phyloP scores from a whole-genome alignment of 2,329 filamentous ascomycete species.

The Aureobasidium sp. region DNA sequence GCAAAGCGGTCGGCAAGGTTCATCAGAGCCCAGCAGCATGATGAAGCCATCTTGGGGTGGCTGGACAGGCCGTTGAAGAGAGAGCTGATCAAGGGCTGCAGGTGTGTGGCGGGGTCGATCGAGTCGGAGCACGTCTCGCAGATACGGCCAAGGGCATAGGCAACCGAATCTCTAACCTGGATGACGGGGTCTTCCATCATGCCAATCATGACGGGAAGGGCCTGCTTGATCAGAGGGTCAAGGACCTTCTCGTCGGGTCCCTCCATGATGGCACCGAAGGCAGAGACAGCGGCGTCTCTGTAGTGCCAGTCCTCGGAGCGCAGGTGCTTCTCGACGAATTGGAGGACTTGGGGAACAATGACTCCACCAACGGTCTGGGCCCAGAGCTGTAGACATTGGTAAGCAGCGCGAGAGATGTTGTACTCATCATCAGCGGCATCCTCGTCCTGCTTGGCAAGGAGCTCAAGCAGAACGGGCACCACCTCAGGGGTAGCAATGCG shows the following conservation, averaged over 20 bases:
- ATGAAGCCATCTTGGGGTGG: constrained; percentile 93
- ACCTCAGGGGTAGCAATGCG: constrained; percentile 89
- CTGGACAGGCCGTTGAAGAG: constrained; percentile 85
- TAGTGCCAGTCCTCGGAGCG: constrained; percentile 88
- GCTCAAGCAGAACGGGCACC: constrained; percentile 77
- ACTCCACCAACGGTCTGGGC: constrained; percentile 80
- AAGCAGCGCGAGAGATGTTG: constrained; percentile 88
- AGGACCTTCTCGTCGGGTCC: constrained; percentile 88
- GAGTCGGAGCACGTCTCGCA: constrained; percentile 88
- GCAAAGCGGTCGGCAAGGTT: constrained; percentile 95
- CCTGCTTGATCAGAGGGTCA: constrained; percentile 92
- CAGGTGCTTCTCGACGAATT: constrained; percentile 87
- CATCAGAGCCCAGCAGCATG: constrained; percentile 98
- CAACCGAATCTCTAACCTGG: constrained; percentile 90
- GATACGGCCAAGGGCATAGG: constrained; percentile 90
- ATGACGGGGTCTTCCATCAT: constrained; percentile 88
- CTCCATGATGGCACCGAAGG: constrained; percentile 98
- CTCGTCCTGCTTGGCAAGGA: constrained; percentile 95
- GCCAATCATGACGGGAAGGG: constrained; percentile 78
- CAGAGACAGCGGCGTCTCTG: constrained; percentile 90
- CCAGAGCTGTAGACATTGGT: constrained; percentile 94
- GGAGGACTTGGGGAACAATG: constrained; percentile 77
- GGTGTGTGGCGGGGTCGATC: constrained; percentile 75
- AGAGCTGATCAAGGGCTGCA: constrained; percentile 76
- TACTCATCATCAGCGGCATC: constrained; percentile 96